Percentiles rank a stretch among this genome's conserved stretches.
Conservation (phyloP, 169 alveolate genomes). For the Eimeria falciformis region DNA sequence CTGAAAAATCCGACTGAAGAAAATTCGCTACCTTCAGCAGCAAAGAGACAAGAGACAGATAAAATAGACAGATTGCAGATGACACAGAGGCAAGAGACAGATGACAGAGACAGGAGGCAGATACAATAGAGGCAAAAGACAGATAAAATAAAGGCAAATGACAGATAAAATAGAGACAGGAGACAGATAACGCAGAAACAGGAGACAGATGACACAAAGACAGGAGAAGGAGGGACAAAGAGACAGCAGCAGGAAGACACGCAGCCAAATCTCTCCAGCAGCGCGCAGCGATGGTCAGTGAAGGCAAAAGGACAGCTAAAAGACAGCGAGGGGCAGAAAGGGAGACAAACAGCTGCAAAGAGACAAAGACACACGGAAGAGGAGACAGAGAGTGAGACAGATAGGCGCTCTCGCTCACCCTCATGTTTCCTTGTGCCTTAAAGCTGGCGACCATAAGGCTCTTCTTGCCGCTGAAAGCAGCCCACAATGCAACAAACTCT, state of each 20-base stretch:
- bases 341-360: background rate
- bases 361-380: background rate
- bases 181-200: background rate
- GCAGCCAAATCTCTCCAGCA: too few species aligned
- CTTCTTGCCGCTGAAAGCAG: conserved; percentile 43
- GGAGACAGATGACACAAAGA: background rate
- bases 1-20: conserved; percentile 26
- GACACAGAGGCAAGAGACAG: background rate
- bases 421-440: conserved; percentile 7
- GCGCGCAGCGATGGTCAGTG: too few species aligned
- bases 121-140: background rate
- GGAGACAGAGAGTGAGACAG: background rate
- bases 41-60: background rate
- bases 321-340: background rate
- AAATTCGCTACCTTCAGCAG: conserved; percentile 56
- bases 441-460: conserved; percentile 26
- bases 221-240: background rate
- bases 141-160: background rate
- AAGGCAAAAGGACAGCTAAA: background rate
- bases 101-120: background rate
- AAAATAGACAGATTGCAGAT: background rate
- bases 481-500: conserved; percentile 42
- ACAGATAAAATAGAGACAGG: background rate
- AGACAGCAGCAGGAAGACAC: background rate
- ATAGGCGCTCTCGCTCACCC: background rate